Conservation (phyloP, 192 early-diverging fungal species). For the Kickxella alabastrina region DNA sequence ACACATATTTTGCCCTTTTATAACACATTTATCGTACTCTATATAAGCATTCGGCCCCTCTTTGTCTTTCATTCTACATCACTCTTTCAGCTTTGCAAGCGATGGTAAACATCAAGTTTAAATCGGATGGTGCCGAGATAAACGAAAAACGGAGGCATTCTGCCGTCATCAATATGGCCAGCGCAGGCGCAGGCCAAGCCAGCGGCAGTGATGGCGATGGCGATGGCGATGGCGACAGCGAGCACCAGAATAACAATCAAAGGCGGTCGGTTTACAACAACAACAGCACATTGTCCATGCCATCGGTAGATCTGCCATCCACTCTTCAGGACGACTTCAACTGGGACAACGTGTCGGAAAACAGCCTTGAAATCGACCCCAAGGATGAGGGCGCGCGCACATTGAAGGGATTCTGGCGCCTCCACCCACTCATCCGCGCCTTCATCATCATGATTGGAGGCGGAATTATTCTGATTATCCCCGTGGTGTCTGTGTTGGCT, state of each 20-base stretch:
- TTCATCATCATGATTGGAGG: constrained; percentile 54
- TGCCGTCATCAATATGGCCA: constrained; percentile 36
- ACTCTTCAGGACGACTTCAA: constrained; percentile 48
- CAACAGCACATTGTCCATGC: constrained; percentile 36
- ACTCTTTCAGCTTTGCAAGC: background rate
- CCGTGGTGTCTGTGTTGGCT: constrained; percentile 50
- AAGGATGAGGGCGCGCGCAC: constrained; percentile 30
- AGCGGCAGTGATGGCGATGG: background rate
- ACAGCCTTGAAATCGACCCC: constrained; percentile 15
- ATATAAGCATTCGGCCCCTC: background rate
- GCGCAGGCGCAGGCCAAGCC: constrained; percentile 26
- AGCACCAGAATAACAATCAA: background rate
- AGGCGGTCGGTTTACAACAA: constrained; percentile 13
- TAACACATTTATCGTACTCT: background rate
- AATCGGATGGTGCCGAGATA: background rate
- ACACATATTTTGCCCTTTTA: no score
- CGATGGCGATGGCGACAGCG: background rate
- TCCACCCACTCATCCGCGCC: constrained; percentile 56
- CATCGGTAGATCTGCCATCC: constrained; percentile 31
- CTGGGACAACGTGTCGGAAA: constrained; percentile 36
- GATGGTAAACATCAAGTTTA: constrained; percentile 37
- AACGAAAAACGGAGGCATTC: constrained; percentile 16
- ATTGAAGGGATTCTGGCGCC: constrained; percentile 48
- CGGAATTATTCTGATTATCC: constrained; percentile 52
- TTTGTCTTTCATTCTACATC: constrained; percentile 1